Evolutionary conservation across 2,329 filamentous ascomycete genomes (phyloP).

Genomic region (Epichloe baconii): DNA sequence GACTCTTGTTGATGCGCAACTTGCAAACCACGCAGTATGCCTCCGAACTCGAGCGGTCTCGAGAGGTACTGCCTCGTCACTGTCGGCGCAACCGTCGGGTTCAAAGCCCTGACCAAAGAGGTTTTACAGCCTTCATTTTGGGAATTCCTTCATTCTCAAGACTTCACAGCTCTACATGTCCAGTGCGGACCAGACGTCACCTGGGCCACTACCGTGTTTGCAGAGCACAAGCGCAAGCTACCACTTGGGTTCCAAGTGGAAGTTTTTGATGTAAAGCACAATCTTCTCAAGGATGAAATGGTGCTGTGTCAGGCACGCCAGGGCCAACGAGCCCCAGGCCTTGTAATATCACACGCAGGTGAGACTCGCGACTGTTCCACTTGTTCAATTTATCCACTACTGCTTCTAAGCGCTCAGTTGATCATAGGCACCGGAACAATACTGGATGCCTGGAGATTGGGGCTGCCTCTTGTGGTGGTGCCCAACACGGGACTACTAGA

Average conservation of each 20-base stretch:
- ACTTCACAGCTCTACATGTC: slow-evolving; percentile 60
- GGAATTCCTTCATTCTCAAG: slow-evolving; percentile 37
- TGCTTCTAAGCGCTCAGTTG: not conserved
- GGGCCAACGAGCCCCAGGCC: slow-evolving; percentile 42
- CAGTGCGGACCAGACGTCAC: slow-evolving; percentile 64
- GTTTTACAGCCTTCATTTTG: slow-evolving; percentile 53
- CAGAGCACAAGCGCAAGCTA: slow-evolving; percentile 10
- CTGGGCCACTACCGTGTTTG: slow-evolving; percentile 17
- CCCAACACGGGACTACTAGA: slow-evolving; percentile 72
- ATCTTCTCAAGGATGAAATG: slow-evolving; percentile 36
- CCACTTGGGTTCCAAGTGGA: slow-evolving; percentile 15
- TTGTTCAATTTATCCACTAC: not conserved
- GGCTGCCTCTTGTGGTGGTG: slow-evolving; percentile 73
- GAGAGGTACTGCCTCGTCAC: slow-evolving; percentile 62
- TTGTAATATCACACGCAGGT: slow-evolving; percentile 88
- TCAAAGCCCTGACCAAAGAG: slow-evolving; percentile 55
- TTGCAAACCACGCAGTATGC: slow-evolving; percentile 2
- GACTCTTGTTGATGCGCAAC: not conserved
- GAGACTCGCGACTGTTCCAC: slow-evolving; percentile 13
- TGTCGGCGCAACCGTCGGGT: slow-evolving; percentile 81
- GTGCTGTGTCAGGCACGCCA: slow-evolving; percentile 33
- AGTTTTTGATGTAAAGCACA: slow-evolving; percentile 20
- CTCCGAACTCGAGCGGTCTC: not conserved
- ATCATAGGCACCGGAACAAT: slow-evolving; percentile 73
- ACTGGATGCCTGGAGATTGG: slow-evolving; percentile 63